A percentile compares a stretch with the other conserved stretches of the same genome.
These are phyloP conservation scores for Neopestalotiopsis sp. DNA, from an alignment of 2,329 filamentous ascomycete species.

Conservation along the genomic window DNA sequence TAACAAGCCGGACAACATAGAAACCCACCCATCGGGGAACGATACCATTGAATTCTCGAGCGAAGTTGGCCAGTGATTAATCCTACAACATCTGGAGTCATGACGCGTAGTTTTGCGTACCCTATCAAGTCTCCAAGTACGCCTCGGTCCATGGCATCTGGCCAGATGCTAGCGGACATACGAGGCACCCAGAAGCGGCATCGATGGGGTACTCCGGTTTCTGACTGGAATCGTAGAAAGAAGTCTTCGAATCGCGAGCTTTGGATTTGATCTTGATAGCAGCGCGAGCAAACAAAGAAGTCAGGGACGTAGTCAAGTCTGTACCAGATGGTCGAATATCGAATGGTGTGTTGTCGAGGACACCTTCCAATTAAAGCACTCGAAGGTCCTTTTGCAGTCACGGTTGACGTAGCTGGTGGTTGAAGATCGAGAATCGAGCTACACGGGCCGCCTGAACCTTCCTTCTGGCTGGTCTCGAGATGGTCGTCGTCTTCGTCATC, in stretches of 20 bases:
- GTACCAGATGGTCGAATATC: slow-evolving; percentile 20
- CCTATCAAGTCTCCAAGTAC: not conserved
- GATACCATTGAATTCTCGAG: not conserved
- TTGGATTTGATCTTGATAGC: slow-evolving; percentile 7
- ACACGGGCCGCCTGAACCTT: not conserved
- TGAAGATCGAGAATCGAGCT: not conserved
- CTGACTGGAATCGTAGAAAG: slow-evolving; percentile 14
- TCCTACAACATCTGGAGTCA: not conserved
- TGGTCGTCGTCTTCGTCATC: not conserved
- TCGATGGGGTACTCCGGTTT: slow-evolving; percentile 3
- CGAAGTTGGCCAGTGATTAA: not conserved
- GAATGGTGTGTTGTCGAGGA: not conserved
- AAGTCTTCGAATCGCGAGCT: not conserved
- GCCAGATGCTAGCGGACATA: slow-evolving; percentile 6
- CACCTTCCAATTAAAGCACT: slow-evolving; percentile 6
- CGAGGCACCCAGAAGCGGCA: slow-evolving; percentile 20
- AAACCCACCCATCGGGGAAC: not conserved
- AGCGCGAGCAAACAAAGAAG: slow-evolving; percentile 18
- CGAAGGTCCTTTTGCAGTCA: not conserved
- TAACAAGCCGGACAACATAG: slow-evolving; percentile 18
- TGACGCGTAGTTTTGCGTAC: not conserved
- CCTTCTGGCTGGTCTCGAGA: not conserved
- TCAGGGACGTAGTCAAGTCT: not conserved
- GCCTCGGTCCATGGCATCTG: not conserved
- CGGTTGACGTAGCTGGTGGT: not conserved